Evolutionary conservation across 768 basidiomycete genomes (phyloP).

Genomic region (Lanmaoa rubissima): DNA sequence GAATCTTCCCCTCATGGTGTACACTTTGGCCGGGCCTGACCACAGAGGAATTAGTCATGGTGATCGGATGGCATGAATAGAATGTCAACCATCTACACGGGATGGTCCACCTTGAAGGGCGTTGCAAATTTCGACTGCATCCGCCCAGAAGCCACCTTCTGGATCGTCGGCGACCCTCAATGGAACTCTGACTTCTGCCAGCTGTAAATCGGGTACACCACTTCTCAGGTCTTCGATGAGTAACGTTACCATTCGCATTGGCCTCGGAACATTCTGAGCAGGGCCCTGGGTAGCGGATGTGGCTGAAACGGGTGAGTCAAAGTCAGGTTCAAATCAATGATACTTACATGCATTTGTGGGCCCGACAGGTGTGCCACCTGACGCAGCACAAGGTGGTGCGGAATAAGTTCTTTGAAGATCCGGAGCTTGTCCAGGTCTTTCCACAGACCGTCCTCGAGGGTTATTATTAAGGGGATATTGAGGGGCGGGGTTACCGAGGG

Average conservation of each 20-base stretch:
- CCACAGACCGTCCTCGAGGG: not conserved
- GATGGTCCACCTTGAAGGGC: slow-evolving; percentile 60
- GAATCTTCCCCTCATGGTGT: slow-evolving; percentile 64
- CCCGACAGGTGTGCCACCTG: slow-evolving; percentile 13
- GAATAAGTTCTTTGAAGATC: slow-evolving; percentile 1
- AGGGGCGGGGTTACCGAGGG: not conserved
- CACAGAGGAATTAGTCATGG: not conserved
- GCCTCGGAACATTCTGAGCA: slow-evolving; percentile 16
- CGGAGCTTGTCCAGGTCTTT: not conserved
- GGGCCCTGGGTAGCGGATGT: slow-evolving; percentile 8
- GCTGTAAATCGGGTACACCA: slow-evolving; percentile 50
- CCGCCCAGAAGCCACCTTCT: slow-evolving; percentile 67
- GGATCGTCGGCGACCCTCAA: slow-evolving; percentile 46
- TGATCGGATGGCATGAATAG: not conserved
- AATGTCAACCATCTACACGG: slow-evolving; percentile 62
- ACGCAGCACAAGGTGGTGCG: not conserved
- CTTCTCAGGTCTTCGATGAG: slow-evolving; percentile 64
- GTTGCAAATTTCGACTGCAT: slow-evolving; percentile 59
- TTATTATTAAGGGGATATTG: slow-evolving; percentile 8
- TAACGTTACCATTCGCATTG: slow-evolving; percentile 58
- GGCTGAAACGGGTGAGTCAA: slow-evolving; percentile 13
- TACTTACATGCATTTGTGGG: slow-evolving; percentile 38
- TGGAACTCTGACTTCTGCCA: slow-evolving; percentile 67
- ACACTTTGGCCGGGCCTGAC: slow-evolving; percentile 67
- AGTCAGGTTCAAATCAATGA: not conserved